Conservation (phyloP, 495 filamentous ascomycete genomes). For the Lophium mytilinum region DNA sequence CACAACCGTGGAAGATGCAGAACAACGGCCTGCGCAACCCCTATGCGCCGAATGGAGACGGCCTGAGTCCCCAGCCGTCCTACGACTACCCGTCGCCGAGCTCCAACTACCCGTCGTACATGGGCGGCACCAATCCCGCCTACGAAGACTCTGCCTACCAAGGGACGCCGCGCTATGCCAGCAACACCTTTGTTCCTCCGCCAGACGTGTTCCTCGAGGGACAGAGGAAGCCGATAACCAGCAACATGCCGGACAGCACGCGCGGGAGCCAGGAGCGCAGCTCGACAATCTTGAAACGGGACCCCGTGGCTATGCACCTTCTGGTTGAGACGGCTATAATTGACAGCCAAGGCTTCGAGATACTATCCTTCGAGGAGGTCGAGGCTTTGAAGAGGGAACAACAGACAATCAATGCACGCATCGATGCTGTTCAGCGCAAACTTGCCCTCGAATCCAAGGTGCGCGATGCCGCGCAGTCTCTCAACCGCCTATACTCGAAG, state of each 20-base stretch:
- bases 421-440: slow-evolving; percentile 71
- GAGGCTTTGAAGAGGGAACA: slow-evolving; percentile 85
- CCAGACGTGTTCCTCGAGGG: slow-evolving; percentile 20
- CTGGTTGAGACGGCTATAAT: slow-evolving; percentile 87
- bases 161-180: slow-evolving; percentile 14
- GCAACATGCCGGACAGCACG: background rate
- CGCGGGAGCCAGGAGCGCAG: slow-evolving; percentile 9
- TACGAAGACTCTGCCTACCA: slow-evolving; percentile 15
- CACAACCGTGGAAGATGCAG: slow-evolving; percentile 9
- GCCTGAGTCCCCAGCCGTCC: slow-evolving; percentile 15
- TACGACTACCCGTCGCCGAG: slow-evolving; percentile 24
- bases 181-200: slow-evolving; percentile 21
- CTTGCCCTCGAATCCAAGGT: slow-evolving; percentile 89
- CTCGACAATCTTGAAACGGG: slow-evolving; percentile 26
- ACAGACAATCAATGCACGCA: slow-evolving; percentile 57
- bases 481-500: slow-evolving; percentile 65
- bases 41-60: slow-evolving; percentile 14
- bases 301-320: slow-evolving; percentile 68
- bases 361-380: slow-evolving; percentile 83
- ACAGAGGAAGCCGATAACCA: slow-evolving; percentile 5
- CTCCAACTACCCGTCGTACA: slow-evolving; percentile 25
- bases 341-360: slow-evolving; percentile 74
- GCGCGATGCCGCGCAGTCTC: slow-evolving; percentile 80
- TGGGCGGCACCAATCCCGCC: slow-evolving; percentile 15
- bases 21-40: slow-evolving; percentile 19